Conservation (phyloP, 2,329 filamentous ascomycete species). For the Berkeleyomyces rouxiae region DNA sequence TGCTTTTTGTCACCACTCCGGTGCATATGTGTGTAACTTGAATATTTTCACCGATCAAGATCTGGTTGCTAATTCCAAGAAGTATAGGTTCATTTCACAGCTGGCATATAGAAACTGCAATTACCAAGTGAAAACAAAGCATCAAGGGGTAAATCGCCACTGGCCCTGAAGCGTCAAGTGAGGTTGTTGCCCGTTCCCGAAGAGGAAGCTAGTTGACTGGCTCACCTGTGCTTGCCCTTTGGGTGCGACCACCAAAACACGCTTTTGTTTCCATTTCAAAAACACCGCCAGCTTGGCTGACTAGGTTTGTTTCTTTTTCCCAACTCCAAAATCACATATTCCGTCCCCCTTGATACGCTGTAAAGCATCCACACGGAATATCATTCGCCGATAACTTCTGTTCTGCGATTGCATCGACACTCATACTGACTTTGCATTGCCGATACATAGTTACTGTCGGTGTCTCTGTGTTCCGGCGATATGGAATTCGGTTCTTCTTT, state of each 20-base stretch:
- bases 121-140: neutral
- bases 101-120: neutral
- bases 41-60: neutral
- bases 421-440: conserved; percentile 2
- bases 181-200: neutral
- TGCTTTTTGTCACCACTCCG: neutral
- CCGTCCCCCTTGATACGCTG: neutral
- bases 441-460: neutral
- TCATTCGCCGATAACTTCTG: neutral
- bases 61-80: neutral
- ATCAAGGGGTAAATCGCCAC: neutral
- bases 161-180: neutral
- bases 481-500: conserved; percentile 5
- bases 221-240: neutral
- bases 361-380: neutral
- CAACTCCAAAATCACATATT: neutral
- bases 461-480: conserved; percentile 8
- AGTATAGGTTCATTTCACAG: neutral
- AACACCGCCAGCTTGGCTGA: neutral
- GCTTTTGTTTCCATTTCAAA: neutral
- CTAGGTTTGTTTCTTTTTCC: neutral
- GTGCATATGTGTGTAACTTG: neutral
- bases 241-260: neutral
- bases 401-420: neutral
- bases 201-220: neutral